Percentiles rank a stretch among this genome's conserved stretches.
These are phyloP conservation scores for Penstemon eatonii DNA, from an alignment of 257 asterid genomes.

Conservation along the genomic window DNA sequence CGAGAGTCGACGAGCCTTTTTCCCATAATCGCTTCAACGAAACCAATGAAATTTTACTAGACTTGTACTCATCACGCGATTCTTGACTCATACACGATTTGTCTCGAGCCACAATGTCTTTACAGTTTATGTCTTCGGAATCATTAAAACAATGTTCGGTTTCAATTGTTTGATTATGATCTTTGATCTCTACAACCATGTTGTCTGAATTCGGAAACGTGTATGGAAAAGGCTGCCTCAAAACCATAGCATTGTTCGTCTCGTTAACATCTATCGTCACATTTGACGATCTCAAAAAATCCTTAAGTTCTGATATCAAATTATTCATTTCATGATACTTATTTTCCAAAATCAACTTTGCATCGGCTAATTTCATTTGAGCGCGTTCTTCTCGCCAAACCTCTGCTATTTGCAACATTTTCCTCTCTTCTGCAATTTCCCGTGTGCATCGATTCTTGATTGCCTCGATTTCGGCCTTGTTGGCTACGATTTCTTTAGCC, in stretches of 20 bases:
- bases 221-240: conserved; percentile 3
- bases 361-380: conserved; percentile 56
- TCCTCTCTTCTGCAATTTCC: conserved; percentile 51
- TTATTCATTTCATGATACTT: conserved; percentile 40
- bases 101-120: conserved; percentile 27
- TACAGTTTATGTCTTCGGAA: neutral
- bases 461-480: conserved; percentile 38
- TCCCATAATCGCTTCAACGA: conserved; percentile 27
- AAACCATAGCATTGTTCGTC: conserved; percentile 11
- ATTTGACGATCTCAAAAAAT: conserved; percentile 30
- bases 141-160: neutral
- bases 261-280: conserved; percentile 8
- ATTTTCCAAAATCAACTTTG: conserved; percentile 48
- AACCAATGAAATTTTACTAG: conserved; percentile 22
- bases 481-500: conserved; percentile 40
- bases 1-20: conserved; percentile 33
- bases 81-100: neutral
- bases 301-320: conserved; percentile 38
- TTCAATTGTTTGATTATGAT: conserved; percentile 15
- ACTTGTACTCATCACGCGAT: conserved; percentile 8
- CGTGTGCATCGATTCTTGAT: conserved; percentile 32
- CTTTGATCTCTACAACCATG: neutral
- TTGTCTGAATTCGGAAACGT: neutral
- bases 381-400: conserved; percentile 60
- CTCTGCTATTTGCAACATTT: conserved; percentile 53